These are phyloP conservation scores for Breynia disticha DNA, from an alignment of 441 rosid species.

Conservation along the genomic window DNA sequence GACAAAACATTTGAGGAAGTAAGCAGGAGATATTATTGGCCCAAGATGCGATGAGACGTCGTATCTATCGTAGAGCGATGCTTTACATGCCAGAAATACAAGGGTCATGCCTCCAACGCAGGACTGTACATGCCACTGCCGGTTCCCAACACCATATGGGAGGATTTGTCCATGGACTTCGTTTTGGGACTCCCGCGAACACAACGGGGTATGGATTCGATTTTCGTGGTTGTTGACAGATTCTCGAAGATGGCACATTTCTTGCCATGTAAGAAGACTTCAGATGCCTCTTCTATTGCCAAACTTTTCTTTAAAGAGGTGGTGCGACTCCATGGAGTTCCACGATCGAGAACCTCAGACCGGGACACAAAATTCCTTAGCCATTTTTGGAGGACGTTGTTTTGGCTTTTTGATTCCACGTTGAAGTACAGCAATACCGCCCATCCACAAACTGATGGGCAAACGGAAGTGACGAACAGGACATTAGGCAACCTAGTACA, in stretches of 20 bases:
- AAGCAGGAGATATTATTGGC: not conserved
- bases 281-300: not conserved
- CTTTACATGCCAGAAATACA: not conserved
- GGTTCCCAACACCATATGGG: too few relatives aligned
- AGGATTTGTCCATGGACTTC: too few relatives aligned
- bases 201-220: not conserved
- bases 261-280: too few relatives aligned
- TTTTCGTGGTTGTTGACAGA: not conserved
- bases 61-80: not conserved
- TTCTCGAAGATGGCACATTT: not conserved
- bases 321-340: not conserved
- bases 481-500: fast-evolving
- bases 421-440: not conserved
- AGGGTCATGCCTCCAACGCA: not conserved
- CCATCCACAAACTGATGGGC: too few relatives aligned
- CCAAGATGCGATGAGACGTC: not conserved
- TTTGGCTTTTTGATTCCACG: not conserved
- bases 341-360: not conserved
- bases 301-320: not conserved
- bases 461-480: not conserved
- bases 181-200: too few relatives aligned
- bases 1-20: not conserved
- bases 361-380: not conserved
- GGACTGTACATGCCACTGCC: not conserved
- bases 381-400: conserved; percentile 2